phyloP scores from a whole-genome alignment of 495 filamentous ascomycete species.

The Neurospora terricola region DNA sequence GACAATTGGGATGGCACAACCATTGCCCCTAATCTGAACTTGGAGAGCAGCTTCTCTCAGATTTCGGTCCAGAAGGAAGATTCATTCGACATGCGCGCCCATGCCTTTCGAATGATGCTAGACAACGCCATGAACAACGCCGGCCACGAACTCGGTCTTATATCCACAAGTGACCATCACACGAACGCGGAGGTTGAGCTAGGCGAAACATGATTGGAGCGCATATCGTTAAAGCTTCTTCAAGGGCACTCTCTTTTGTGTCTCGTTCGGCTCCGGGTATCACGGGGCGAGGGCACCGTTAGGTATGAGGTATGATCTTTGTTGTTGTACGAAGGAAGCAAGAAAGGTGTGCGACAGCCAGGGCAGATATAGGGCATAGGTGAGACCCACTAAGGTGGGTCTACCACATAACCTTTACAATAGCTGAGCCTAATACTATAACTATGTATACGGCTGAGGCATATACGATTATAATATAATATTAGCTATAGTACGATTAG shows the following conservation, averaged over 20 bases:
- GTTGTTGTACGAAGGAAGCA: too few species aligned
- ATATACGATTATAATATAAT: too few species aligned
- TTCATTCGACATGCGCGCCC: conserved; percentile 17
- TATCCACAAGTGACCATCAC: conserved; percentile 31
- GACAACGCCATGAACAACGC: conserved; percentile 16
- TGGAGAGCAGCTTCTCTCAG: conserved; percentile 2
- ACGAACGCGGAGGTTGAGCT: conserved; percentile 24
- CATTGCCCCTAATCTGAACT: background rate
- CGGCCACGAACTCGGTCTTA: conserved; percentile 17
- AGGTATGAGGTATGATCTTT: too few species aligned
- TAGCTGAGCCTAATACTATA: too few species aligned
- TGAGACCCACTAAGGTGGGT: too few species aligned
- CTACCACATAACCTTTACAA: too few species aligned
- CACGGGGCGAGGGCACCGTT: too few species aligned
- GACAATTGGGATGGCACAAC: background rate
- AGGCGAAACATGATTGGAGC: background rate
- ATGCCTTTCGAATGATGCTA: conserved; percentile 18
- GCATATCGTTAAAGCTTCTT: background rate
- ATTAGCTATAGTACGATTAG: too few species aligned
- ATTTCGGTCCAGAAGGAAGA: conserved; percentile 12
- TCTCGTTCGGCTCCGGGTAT: too few species aligned
- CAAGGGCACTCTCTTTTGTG: background rate
- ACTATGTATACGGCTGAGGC: too few species aligned
- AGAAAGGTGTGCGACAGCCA: too few species aligned
- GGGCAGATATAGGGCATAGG: too few species aligned